Conservation (phyloP, 1,284 basidiomycete genomes). For the Austroboletus rostrupii region DNA sequence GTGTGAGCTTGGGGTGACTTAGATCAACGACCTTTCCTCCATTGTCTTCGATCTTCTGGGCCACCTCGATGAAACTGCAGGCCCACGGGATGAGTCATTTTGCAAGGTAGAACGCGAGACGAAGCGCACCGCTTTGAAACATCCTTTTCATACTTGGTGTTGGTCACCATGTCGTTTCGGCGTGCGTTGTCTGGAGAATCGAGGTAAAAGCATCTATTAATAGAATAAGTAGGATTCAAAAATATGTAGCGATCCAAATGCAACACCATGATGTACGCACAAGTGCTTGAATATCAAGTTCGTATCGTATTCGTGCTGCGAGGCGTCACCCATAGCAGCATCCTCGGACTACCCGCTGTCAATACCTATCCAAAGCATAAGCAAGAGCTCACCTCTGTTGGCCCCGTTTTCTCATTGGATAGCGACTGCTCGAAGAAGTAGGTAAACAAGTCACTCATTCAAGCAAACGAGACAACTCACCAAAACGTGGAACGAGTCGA, state of each 20-base stretch:
- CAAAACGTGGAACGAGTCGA: slow-evolving; percentile 25
- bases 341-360: slow-evolving; percentile 23
- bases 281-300: slow-evolving; percentile 75
- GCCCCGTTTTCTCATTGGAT: slow-evolving; percentile 4
- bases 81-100: neutral
- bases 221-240: neutral
- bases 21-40: slow-evolving; percentile 72
- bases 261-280: slow-evolving; percentile 39
- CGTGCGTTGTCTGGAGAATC: slow-evolving; percentile 75
- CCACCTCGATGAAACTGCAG: slow-evolving; percentile 54
- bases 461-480: slow-evolving; percentile 7
- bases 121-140: slow-evolving; percentile 48
- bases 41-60: slow-evolving; percentile 53
- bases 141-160: slow-evolving; percentile 50
- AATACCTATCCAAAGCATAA: slow-evolving; percentile 3
- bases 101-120: neutral
- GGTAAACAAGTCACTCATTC: neutral
- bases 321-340: slow-evolving; percentile 64
- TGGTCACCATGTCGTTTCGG: slow-evolving; percentile 56
- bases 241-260: neutral
- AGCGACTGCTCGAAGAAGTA: slow-evolving; percentile 13
- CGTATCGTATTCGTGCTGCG: slow-evolving; percentile 74
- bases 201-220: slow-evolving; percentile 76
- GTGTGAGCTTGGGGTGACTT: slow-evolving; percentile 75
- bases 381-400: slow-evolving; percentile 9